Base-by-base conservation (phyloP, 208 protist species). In the Wallacemonas rigidus region DNA sequence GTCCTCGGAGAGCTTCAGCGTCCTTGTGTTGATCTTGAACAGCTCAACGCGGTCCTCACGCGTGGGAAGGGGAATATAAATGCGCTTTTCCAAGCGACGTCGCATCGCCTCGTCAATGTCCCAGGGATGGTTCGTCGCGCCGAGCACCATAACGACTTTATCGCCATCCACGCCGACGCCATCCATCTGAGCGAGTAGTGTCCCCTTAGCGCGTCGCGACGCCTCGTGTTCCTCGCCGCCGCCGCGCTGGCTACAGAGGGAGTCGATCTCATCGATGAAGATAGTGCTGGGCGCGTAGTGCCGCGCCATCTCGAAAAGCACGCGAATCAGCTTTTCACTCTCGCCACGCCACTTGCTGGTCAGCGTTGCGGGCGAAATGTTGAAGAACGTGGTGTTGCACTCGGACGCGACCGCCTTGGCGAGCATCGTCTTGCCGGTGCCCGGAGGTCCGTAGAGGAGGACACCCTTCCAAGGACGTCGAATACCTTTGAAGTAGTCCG, bases 101-200 rank as follows among this genome's bases (percentile, higher is more conserved):
- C 92, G 88, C 84, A 96, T 93, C 7, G 95, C 95, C 60, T 96
- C 93, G 82, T 98, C 95, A 63, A 98, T 95, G 61, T 95, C 91
- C 88, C 92, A 97, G 12, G 95, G 95, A 61, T 94, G 89, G 72
- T 98, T 98, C 2, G 93, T 98, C 11, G 95, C 95, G 58, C 92
- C 95, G 26, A 98, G 87, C 44, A 98, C 94, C 85, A 98, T 95
- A 17, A 98, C 93, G 17, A 88, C 80, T 68, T 97, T 94, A 12
- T 74, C 75, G 40, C 67, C 50, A 64, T 93, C 87, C 1, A 93
- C 86, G 36, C 90, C 87, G 6, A 94, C 91, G 48, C 93, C 95
- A 67, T 98, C 92, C 89, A 97, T 93, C 86, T 99, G 98, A 17
- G 99, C 97, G 5, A 99, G 87, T 43, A 99, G 98, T 69, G 99